A percentile compares a stretch with the other conserved stretches of the same genome.
Conservation (phyloP, 805 yeast genomes). For the Metschnikowia cubensis region DNA sequence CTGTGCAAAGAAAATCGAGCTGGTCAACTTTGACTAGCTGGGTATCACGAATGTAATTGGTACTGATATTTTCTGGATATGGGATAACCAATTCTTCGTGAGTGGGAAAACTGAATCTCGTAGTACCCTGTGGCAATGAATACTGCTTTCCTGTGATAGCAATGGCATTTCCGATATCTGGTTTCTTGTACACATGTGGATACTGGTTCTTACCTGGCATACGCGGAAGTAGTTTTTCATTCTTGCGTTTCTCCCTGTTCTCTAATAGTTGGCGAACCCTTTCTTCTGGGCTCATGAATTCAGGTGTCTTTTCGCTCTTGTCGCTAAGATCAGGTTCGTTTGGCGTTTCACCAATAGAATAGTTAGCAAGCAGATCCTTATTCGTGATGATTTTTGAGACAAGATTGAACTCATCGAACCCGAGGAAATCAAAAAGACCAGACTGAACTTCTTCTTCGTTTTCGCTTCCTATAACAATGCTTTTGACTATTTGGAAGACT, state of each 20-base stretch:
- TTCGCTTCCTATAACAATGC: constrained; percentile 31
- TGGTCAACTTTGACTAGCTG: constrained; percentile 55
- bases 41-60: constrained; percentile 39
- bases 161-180: constrained; percentile 53
- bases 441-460: constrained; percentile 66
- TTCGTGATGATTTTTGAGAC: constrained; percentile 59
- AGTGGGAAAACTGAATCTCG: constrained; percentile 53
- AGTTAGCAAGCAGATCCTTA: constrained; percentile 20
- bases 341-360: not conserved
- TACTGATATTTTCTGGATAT: constrained; percentile 49
- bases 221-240: constrained; percentile 46
- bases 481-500: constrained; percentile 26
- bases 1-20: constrained; percentile 73
- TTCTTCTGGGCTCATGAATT: constrained; percentile 50
- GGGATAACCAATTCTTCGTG: constrained; percentile 88
- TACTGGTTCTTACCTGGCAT: constrained; percentile 45
- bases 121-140: constrained; percentile 77
- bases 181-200: constrained; percentile 82
- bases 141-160: constrained; percentile 79
- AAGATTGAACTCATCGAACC: constrained; percentile 81
- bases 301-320: constrained; percentile 4
- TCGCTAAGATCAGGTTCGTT: constrained; percentile 11
- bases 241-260: constrained; percentile 48
- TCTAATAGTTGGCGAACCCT: constrained; percentile 49
- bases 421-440: constrained; percentile 71